Conservation (phyloP, 345 rosid genomes). For the Nasturtium officinale region DNA sequence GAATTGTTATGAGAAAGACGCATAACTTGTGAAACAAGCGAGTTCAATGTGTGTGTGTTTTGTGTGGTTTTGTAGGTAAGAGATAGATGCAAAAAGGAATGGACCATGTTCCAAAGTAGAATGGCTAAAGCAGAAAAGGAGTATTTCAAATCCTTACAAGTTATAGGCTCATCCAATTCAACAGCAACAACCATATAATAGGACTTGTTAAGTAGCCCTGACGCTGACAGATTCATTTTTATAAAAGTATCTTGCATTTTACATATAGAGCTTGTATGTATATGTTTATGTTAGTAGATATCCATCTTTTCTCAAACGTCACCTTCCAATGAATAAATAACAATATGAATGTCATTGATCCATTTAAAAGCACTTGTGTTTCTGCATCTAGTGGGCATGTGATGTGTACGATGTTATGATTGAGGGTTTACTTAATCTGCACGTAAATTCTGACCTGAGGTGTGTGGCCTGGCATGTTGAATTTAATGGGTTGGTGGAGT, state of each 20-base stretch:
- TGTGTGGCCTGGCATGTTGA: neutral
- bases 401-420: neutral
- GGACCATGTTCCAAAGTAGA: slow-evolving; percentile 83
- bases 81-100: slow-evolving; percentile 85
- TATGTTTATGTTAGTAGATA: slow-evolving; percentile 35
- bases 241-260: slow-evolving; percentile 34
- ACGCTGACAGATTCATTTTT: slow-evolving; percentile 29
- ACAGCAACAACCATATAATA: slow-evolving; percentile 37
- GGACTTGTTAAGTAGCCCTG: slow-evolving; percentile 26
- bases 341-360: slow-evolving; percentile 18
- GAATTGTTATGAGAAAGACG: slow-evolving; percentile 12
- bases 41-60: slow-evolving; percentile 1
- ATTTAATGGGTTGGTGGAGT: neutral
- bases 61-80: slow-evolving; percentile 61
- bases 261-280: slow-evolving; percentile 43
- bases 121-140: slow-evolving; percentile 65
- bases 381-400: slow-evolving; percentile 14
- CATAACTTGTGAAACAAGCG: slow-evolving; percentile 15
- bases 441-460: slow-evolving; percentile 1
- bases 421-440: neutral
- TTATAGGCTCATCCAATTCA: slow-evolving; percentile 45
- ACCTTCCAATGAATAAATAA: slow-evolving; percentile 18
- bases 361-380: neutral
- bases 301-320: slow-evolving; percentile 7
- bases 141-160: slow-evolving; percentile 48